Evolutionary conservation across 2,329 filamentous ascomycete species (phyloP), one percentile per base, ranked within the genome.

Genomic region (Lachnellula subtilissima): DNA sequence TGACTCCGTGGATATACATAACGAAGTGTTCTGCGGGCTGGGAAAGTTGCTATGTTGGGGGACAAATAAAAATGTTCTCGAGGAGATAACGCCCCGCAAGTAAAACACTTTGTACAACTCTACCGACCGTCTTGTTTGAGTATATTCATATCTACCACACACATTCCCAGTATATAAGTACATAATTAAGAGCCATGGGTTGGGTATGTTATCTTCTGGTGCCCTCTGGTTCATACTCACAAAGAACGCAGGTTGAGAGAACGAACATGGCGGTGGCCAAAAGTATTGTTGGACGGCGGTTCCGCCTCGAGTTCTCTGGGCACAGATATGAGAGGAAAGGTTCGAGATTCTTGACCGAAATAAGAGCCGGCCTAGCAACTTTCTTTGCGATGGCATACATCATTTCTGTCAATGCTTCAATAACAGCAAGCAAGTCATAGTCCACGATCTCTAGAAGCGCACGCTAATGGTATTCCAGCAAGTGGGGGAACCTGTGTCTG

Each of bases 311-410:
- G 60, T 88, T 88, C 62, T 91, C 83, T 40, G 89, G 89, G 66
- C 88, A 93, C 81, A 87, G 52, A 39, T 58, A 55, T 48, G 64
- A 71, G 59, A 70, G 61, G 51, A 64, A 89, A 69, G 86, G 86
- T 22, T 87, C 89, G 35, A 79, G 80, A 65, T 95, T 95, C 76
- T 84, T 89, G 66, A 95, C 90, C 49, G 91, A 96, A 74, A 77
- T 95, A 53, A 86, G 91, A 59, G 91, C 88, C 57, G 91, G 91
- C 48, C 74, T 95, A 39, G 89, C 89, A 25, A 91, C 88, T 17
- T 83, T 82, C 68, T 82, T 83, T 67, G 80, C 81, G 22, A 86
- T 86, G 85, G 83, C 84, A 52, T 87, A 86, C 69, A 91, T 91
- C 72, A 90, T 91, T 69, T 84, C 85, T 63, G 82, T 84, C 47